A percentile compares a stretch with the other conserved stretches of the same genome.
Conservation (phyloP, 331 rosid species). For the Saraca asoca region DNA sequence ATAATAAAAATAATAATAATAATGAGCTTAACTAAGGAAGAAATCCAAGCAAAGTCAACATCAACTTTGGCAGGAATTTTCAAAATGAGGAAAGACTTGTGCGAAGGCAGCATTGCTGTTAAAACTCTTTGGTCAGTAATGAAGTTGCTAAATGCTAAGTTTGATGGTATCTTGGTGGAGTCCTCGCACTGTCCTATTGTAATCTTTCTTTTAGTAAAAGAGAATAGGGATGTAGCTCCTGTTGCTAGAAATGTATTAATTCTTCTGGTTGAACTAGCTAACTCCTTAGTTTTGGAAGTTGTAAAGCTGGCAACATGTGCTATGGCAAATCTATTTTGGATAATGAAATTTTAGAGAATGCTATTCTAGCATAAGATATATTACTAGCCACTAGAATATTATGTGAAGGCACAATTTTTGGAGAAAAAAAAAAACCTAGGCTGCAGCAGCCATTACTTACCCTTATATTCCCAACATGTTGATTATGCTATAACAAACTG, state of each 20-base stretch:
- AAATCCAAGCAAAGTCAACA: slow-evolving; percentile 96
- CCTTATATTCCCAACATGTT: slow-evolving; percentile 70
- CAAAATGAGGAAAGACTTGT: slow-evolving; percentile 83
- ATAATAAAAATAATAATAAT: too few relatives aligned
- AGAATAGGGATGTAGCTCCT: slow-evolving; percentile 81
- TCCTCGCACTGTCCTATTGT: slow-evolving; percentile 89
- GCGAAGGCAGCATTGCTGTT: slow-evolving; percentile 83
- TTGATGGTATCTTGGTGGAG: slow-evolving; percentile 73
- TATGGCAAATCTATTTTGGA: slow-evolving; percentile 87
- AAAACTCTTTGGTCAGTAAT: slow-evolving; percentile 66
- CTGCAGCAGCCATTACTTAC: slow-evolving; percentile 95
- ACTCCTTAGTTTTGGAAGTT: slow-evolving; percentile 77
- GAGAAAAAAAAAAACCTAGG: slow-evolving; percentile 86
- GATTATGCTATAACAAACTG: slow-evolving; percentile 72
- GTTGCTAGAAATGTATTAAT: slow-evolving; percentile 68
- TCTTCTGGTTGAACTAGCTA: slow-evolving; percentile 64
- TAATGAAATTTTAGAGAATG: slow-evolving; percentile 69
- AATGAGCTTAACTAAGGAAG: slow-evolving; percentile 79
- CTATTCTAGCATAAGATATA: slow-evolving; percentile 73
- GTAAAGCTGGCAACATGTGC: slow-evolving; percentile 87
- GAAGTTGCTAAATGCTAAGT: slow-evolving; percentile 76
- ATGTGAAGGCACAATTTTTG: slow-evolving; percentile 72
- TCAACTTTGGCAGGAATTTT: slow-evolving; percentile 90
- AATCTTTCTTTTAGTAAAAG: slow-evolving; percentile 87
- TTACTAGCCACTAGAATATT: slow-evolving; percentile 89